Base-by-base conservation (phyloP, 2,329 filamentous ascomycete genomes). In the Trichoderma oligosporum region DNA sequence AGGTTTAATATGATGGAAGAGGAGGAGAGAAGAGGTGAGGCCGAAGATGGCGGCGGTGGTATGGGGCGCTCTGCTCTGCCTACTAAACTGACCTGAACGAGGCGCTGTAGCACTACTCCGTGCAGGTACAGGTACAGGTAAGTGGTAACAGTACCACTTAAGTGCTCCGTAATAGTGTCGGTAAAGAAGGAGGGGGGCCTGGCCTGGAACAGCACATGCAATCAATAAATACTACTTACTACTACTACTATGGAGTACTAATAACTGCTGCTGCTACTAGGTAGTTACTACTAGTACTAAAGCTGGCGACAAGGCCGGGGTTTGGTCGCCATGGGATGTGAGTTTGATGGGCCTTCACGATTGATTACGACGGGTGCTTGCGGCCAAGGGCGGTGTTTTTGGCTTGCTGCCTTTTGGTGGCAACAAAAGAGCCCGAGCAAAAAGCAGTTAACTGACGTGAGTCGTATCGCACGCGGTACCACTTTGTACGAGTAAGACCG, bases 301-400 rank as follows among this genome's bases (percentile, higher is more conserved):
- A 35, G 33, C 20, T 41, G 38, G 38, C 38, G 41, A 31, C 27
- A n/a, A 14, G 41, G 51, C 51, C 51, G 51, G 51, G 51, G 51
- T 35, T 20, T 49, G 51, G 18, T 16, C 16, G 38, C 20, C 20
- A 18, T 20, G 38, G 38, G 38, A 6, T 31, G 27, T 31, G 27
- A 6, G 6, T 11, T 31, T 31, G 27, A 11, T 5, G 27, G 27
- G 27, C n/a, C n/a, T 25, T 27, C 41, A 25, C 24, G 24, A 53
- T 53, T 53, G 24, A 53, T 53, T 53, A 36, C 39, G 41, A 35
- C 39, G 18, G 39, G 38, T 44, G 49, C 49, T 54, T 54, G 51
- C 51, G 51, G 41, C 51, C 51, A 54, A 45, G 51, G 38, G 51
- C 51, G 51, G 51, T 54, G 51, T 54, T n/a, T n/a, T n/a, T 54